phyloP scores from a whole-genome alignment of 2,329 filamentous ascomycete genomes.

The Aspergillus puulaauensis region DNA sequence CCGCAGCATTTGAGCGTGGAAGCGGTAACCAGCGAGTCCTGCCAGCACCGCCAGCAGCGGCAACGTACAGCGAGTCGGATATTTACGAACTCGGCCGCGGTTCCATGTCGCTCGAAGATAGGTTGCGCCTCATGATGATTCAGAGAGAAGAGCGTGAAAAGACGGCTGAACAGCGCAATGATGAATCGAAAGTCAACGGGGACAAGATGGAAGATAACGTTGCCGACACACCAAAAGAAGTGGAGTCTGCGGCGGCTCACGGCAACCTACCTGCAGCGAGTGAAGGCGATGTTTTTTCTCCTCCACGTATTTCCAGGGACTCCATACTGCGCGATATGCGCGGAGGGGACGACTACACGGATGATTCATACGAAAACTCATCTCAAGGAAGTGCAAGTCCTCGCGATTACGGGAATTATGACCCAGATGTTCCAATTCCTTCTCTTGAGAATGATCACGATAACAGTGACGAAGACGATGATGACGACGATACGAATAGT shows the following conservation, averaged over 20 bases:
- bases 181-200: neutral
- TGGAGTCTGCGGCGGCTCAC: constrained; percentile 25
- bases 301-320: constrained; percentile 82
- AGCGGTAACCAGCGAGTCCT: constrained; percentile 66
- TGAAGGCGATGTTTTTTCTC: constrained; percentile 60
- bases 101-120: constrained; percentile 82
- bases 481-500: constrained; percentile 54
- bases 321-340: constrained; percentile 89
- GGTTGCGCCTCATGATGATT: constrained; percentile 84
- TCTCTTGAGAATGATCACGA: constrained; percentile 71
- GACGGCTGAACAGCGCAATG: constrained; percentile 2
- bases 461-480: constrained; percentile 57
- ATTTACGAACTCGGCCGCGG: constrained; percentile 71
- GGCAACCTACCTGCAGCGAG: constrained; percentile 44
- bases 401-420: constrained; percentile 61
- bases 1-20: constrained; percentile 71
- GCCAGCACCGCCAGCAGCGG: constrained; percentile 69
- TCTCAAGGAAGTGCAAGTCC: constrained; percentile 40
- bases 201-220: neutral
- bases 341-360: constrained; percentile 61
- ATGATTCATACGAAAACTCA: constrained; percentile 61
- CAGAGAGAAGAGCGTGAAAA: constrained; percentile 59
- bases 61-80: constrained; percentile 71
- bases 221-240: neutral
- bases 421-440: constrained; percentile 87